phyloP scores from a whole-genome alignment of 805 yeast genomes.

The Maudiozyma bulderi region DNA sequence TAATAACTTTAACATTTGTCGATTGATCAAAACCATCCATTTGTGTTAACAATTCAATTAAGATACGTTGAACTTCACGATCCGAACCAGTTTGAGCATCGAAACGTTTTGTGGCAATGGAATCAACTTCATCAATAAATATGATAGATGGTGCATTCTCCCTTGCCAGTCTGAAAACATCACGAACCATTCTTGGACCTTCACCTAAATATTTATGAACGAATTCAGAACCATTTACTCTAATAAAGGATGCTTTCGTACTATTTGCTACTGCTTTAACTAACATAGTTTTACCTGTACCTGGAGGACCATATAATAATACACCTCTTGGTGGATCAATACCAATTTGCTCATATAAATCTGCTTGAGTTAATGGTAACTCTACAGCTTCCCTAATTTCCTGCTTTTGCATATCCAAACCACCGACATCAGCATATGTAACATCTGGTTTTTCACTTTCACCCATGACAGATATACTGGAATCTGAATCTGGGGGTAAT shows the following conservation, averaged over 20 bases:
- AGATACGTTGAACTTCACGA: constrained; percentile 96
- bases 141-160: constrained; percentile 96
- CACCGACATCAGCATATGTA: constrained; percentile 96
- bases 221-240: constrained; percentile 96
- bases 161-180: constrained; percentile 92
- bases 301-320: constrained; percentile 96
- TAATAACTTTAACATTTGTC: constrained; percentile 90
- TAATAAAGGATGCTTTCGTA: constrained; percentile 89
- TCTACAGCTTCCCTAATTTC: constrained; percentile 98
- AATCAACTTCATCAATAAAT: constrained; percentile 97
- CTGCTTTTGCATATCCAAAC: constrained; percentile 97
- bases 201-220: constrained; percentile 98
- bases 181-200: constrained; percentile 99
- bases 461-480: constrained; percentile 88
- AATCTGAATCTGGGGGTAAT: constrained; percentile 97
- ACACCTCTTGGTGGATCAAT: constrained; percentile 99
- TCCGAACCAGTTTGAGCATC: constrained; percentile 99
- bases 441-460: constrained; percentile 89
- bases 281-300: constrained; percentile 98
- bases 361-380: constrained; percentile 90
- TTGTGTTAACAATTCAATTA: constrained; percentile 90
- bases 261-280: constrained; percentile 98
- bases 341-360: constrained; percentile 93
- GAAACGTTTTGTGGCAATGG: constrained; percentile 97
- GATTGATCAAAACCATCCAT: constrained; percentile 99